Evolutionary conservation across 352 stramenopile genomes (phyloP), one percentile per base, ranked within the genome.

Genomic region (Globisporangium cystogenes): DNA sequence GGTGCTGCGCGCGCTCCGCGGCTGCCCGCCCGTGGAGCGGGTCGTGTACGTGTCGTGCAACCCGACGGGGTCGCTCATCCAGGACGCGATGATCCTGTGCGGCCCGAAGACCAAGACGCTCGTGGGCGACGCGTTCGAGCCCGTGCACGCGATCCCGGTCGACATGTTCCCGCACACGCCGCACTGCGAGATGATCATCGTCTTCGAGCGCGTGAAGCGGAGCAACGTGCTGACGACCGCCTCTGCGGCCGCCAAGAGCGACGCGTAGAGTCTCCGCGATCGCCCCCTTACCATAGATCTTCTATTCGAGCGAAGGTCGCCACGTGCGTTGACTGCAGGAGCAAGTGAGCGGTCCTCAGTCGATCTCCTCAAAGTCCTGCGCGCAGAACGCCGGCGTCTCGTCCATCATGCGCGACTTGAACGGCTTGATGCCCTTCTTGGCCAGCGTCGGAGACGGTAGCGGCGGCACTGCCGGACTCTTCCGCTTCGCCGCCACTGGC

Each of bases 11-110:
- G 83, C 91, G 27, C 65, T 98, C 21, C 87, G 90, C 46, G 70
- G 70, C 24, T 97, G 78, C 43, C 72, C 70, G 1, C 76, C 76
- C 0, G 86, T 98, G 29, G 78, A 93, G 57, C 76, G 87, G 49
- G 87, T 98, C 54, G 83, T 99, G 21, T 99, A 99, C 66, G 96
- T 99, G 47, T 98, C 90, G 35, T 99, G 97, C 77, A 99, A 99
- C 75, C 97, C 97, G 18, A 98, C 93, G 2, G 94, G 90, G 37
- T 97, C 90, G 47, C 81, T 99, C 49, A 78, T 98, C 10, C 73
- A 93, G 57, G 82, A 94, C 53, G 82, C 81, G 4, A 67, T 86
- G 57, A 90, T 68, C 46, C 81, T 99, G 15, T 99, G 97, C 64
- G 72, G 82, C 10, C 92, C 95, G 20, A 87, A 91, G 45, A 97